Percentiles rank a stretch among this genome's conserved stretches.
Evolutionary conservation across 2,329 filamentous ascomycete species (phyloP).

Genomic region (Aureobasidium zeae): DNA sequence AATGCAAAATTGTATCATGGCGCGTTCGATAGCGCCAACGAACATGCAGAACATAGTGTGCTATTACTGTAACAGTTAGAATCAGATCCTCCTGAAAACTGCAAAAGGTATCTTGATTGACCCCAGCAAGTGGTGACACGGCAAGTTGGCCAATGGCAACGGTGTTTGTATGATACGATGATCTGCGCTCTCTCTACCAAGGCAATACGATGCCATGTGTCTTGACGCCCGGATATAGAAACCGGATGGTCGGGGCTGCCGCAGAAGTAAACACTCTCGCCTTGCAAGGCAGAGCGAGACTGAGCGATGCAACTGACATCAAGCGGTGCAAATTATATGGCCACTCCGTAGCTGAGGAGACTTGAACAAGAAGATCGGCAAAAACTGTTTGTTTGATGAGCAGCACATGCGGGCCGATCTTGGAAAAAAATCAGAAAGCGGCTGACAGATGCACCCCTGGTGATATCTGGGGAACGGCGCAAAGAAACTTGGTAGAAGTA

Average conservation of each 20-base stretch:
- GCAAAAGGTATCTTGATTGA: no score
- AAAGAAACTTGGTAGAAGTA: neutral
- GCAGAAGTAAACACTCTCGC: neutral
- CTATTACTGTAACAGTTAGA: no score
- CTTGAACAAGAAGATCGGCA: neutral
- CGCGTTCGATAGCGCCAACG: conserved; percentile 5
- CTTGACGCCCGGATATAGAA: neutral
- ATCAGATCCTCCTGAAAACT: no score
- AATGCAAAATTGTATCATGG: conserved; percentile 9
- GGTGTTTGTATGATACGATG: conserved; percentile 1
- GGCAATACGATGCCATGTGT: neutral
- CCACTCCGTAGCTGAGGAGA: neutral
- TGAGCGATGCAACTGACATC: neutral
- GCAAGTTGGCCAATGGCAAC: no score
- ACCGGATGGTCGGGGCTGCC: conserved; percentile 12
- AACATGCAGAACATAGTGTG: conserved; percentile 1
- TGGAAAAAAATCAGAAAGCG: conserved; percentile 11
- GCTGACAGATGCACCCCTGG: conserved; percentile 2
- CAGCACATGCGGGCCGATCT: neutral
- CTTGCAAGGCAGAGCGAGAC: neutral
- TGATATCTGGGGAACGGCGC: conserved; percentile 9
- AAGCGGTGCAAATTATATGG: neutral
- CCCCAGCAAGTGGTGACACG: no score
- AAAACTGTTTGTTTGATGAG: conserved; percentile 3
- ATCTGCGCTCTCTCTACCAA: neutral